Percentiles rank a stretch among this genome's conserved stretches.
Conservation (phyloP, 2,329 filamentous ascomycete genomes). For the Xylariaceae sp. region DNA sequence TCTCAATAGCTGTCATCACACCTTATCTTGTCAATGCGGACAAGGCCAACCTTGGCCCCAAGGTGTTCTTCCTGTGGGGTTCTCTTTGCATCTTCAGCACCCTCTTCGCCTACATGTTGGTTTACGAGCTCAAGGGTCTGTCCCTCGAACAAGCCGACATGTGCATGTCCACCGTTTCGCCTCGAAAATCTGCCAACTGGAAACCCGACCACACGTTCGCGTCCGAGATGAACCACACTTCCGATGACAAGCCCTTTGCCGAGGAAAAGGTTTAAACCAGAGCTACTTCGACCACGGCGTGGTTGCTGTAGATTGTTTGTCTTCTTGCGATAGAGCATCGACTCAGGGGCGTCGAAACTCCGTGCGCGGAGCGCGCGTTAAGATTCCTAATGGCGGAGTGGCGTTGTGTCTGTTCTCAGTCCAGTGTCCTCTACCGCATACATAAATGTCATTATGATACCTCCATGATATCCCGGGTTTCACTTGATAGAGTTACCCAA, state of each 20-base stretch:
- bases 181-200: slow-evolving; percentile 37
- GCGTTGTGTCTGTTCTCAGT: neutral
- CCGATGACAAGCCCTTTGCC: slow-evolving; percentile 26
- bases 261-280: slow-evolving; percentile 30
- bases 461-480: slow-evolving; percentile 9
- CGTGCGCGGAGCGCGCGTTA: slow-evolving; percentile 8
- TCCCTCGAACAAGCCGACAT: slow-evolving; percentile 70
- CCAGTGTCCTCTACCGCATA: slow-evolving; percentile 14
- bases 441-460: slow-evolving; percentile 15
- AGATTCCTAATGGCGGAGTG: slow-evolving; percentile 5
- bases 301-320: slow-evolving; percentile 9
- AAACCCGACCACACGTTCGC: slow-evolving; percentile 36
- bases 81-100: slow-evolving; percentile 52
- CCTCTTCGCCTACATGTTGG: slow-evolving; percentile 54
- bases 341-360: slow-evolving; percentile 1
- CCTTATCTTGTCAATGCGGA: slow-evolving; percentile 64
- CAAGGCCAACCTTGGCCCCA: slow-evolving; percentile 39
- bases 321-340: slow-evolving; percentile 10
- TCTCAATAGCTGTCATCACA: slow-evolving; percentile 52
- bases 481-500: neutral
- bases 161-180: slow-evolving; percentile 49
- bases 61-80: slow-evolving; percentile 59
- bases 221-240: slow-evolving; percentile 31
- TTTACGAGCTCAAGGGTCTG: slow-evolving; percentile 72
- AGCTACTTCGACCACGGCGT: neutral